These are phyloP conservation scores for Senna siamea DNA, from an alignment of 306 rosid species.

Conservation along the genomic window DNA sequence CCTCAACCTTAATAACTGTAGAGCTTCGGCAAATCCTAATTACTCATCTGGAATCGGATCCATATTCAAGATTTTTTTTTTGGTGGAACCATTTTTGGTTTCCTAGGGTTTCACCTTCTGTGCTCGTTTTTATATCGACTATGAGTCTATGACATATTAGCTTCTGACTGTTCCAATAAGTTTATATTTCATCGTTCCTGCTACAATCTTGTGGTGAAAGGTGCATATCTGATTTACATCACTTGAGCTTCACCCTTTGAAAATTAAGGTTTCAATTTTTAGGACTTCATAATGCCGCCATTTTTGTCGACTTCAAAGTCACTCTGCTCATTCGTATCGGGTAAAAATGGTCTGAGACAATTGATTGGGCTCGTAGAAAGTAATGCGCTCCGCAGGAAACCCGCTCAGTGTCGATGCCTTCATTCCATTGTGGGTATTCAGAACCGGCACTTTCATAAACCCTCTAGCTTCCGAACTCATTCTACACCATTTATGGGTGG, in stretches of 20 bases:
- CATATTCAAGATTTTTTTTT: too few species aligned
- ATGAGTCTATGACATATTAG: conserved; percentile 4
- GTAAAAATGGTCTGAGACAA: conserved; percentile 40
- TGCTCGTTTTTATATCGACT: not conserved
- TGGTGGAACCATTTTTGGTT: too few species aligned
- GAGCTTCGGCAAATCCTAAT: too few species aligned
- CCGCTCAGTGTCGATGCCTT: conserved; percentile 45
- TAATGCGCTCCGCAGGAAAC: conserved; percentile 19
- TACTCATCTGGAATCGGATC: too few species aligned
- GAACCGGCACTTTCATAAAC: conserved; percentile 36
- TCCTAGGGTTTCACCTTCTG: conserved; percentile 40
- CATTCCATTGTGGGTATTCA: conserved; percentile 42
- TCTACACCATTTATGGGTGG: conserved; percentile 20
- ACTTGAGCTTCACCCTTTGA: not conserved
- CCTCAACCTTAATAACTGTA: too few species aligned
- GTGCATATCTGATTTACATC: conserved; percentile 6
- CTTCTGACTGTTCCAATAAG: not conserved
- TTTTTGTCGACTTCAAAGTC: conserved; percentile 62
- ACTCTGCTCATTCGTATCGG: conserved; percentile 54
- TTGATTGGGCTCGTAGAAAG: conserved; percentile 43
- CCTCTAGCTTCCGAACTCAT: conserved; percentile 31
- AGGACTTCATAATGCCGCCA: conserved; percentile 58
- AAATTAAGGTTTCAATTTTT: conserved; percentile 22
- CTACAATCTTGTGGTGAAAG: too few species aligned
- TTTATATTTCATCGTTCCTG: not conserved